A percentile compares a stretch with the other conserved stretches of the same genome.
Evolutionary conservation across 139 green algal species (phyloP).

Genomic region (Dunaliella primolecta): DNA sequence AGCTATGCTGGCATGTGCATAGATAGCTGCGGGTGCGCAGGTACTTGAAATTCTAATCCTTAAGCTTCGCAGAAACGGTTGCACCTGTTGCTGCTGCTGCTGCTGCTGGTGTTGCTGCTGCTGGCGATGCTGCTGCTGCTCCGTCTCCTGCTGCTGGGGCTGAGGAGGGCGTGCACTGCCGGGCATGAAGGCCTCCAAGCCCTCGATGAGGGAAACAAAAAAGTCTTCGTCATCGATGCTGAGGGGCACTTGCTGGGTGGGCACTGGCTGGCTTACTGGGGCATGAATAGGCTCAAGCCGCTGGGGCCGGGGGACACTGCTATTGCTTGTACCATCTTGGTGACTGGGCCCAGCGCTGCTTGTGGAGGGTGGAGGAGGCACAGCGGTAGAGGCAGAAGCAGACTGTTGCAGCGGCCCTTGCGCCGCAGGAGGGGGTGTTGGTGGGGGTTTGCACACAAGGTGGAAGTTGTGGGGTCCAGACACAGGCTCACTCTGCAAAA

Average conservation of each 20-base stretch:
- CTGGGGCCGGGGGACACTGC: too few species aligned
- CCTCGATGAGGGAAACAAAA: neutral
- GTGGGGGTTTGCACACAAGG: neutral
- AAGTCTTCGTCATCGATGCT: neutral
- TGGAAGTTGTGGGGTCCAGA: slow-evolving; percentile 10
- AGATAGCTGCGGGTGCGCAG: too few species aligned
- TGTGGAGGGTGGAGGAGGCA: neutral
- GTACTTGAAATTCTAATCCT: too few species aligned
- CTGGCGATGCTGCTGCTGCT: neutral
- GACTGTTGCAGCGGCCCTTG: too few species aligned
- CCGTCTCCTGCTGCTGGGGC: slow-evolving; percentile 12
- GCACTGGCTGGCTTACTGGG: too few species aligned
- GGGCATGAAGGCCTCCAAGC: neutral
- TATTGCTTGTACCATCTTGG: too few species aligned
- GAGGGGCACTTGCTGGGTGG: too few species aligned
- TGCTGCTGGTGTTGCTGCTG: neutral
- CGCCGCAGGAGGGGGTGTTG: neutral
- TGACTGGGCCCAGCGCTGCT: neutral
- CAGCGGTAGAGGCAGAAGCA: neutral
- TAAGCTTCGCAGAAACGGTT: too few species aligned
- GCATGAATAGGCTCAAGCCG: too few species aligned
- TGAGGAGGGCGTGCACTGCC: neutral
- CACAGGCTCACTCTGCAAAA: neutral
- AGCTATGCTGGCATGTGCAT: too few species aligned
- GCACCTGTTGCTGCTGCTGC: too few species aligned